Conservation (phyloP, 768 basidiomycete genomes). For the Lentinus brumalis region DNA sequence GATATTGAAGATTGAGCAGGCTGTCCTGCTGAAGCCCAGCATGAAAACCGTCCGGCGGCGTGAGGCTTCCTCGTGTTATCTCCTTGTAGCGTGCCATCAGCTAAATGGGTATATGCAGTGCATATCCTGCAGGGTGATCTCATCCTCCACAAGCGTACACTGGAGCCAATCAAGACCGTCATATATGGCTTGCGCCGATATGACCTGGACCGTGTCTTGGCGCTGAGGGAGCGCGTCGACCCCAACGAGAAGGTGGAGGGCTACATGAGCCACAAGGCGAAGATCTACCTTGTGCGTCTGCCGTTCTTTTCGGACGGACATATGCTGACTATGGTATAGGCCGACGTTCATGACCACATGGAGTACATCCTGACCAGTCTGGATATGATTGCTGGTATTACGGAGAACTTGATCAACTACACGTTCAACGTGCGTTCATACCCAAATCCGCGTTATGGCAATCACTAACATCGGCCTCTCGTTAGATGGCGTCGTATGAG, state of each 20-base stretch:
- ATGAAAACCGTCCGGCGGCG: constrained; percentile 62
- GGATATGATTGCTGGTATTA: constrained; percentile 73
- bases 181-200: constrained; percentile 70
- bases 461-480: not conserved
- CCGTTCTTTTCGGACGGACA: not conserved
- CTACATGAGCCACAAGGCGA: constrained; percentile 68
- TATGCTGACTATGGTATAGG: constrained; percentile 39
- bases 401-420: constrained; percentile 72
- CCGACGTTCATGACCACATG: constrained; percentile 77
- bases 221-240: constrained; percentile 45
- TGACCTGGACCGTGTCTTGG: constrained; percentile 66
- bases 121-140: constrained; percentile 79
- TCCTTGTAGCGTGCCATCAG: not conserved
- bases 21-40: constrained; percentile 59
- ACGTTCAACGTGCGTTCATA: constrained; percentile 75
- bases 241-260: constrained; percentile 46
- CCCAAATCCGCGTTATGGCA: not conserved
- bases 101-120: constrained; percentile 41
- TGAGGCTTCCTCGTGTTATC: constrained; percentile 34
- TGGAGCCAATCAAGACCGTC: constrained; percentile 70
- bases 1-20: constrained; percentile 61
- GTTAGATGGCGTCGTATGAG: constrained; percentile 68
- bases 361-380: constrained; percentile 69
- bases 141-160: constrained; percentile 70
- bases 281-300: constrained; percentile 60